These are phyloP conservation scores for Casuarina cunninghamiana DNA, from an alignment of 306 rosid genomes.

Conservation along the genomic window DNA sequence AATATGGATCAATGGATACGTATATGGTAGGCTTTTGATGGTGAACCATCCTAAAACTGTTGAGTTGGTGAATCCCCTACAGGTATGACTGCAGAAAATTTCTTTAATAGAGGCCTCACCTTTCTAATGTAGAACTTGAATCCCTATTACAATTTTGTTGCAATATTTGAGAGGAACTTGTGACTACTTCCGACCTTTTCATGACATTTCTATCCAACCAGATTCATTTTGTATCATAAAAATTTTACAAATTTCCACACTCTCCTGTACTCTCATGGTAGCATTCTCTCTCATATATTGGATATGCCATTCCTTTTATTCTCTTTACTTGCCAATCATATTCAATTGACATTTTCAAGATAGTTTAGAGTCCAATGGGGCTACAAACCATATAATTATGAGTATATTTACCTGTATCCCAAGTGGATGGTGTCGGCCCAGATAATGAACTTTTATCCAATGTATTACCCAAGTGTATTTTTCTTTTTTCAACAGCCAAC, in stretches of 20 bases:
- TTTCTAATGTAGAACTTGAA: neutral
- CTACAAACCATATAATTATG: neutral
- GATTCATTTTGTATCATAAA: neutral
- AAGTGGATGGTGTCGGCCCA: neutral
- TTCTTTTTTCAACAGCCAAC: neutral
- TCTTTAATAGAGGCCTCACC: neutral
- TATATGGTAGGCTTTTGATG: conserved; percentile 3
- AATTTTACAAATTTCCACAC: neutral
- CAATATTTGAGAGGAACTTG: neutral
- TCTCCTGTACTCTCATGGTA: neutral
- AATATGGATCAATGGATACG: neutral
- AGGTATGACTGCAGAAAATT: neutral
- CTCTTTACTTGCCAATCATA: neutral
- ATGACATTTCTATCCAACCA: neutral
- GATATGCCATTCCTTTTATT: neutral
- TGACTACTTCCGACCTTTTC: neutral
- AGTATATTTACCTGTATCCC: neutral
- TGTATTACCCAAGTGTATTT: neutral
- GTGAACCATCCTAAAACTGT: neutral
- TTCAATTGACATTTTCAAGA: neutral
- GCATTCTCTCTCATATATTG: neutral
- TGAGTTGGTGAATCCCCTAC: neutral
- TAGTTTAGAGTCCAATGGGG: neutral
- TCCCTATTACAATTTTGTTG: neutral
- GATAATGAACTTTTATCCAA: neutral